phyloP scores from a whole-genome alignment of 768 basidiomycete genomes.

The Inosperma sp. region DNA sequence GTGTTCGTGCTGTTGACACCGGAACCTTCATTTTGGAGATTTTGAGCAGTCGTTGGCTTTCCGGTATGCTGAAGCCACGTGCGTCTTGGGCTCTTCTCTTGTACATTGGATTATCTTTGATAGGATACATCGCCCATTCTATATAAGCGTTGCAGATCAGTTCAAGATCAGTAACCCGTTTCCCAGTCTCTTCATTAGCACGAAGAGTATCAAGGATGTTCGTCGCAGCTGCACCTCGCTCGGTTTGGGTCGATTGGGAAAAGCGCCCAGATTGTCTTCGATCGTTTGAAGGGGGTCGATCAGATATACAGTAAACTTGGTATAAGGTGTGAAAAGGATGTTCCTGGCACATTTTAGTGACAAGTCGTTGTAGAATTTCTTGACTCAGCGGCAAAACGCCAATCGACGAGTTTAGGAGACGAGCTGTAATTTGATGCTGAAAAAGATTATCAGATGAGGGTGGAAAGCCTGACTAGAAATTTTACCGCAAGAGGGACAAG shows the following conservation, averaged over 20 bases:
- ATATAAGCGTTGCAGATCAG: slow-evolving; percentile 59
- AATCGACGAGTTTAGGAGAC: slow-evolving; percentile 50
- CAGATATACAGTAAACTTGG: slow-evolving; percentile 74
- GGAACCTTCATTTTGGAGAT: slow-evolving; percentile 67
- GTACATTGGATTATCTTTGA: slow-evolving; percentile 34
- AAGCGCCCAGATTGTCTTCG: slow-evolving; percentile 47
- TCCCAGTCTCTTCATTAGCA: slow-evolving; percentile 31
- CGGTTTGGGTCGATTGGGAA: slow-evolving; percentile 43
- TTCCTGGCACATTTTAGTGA: slow-evolving; percentile 76
- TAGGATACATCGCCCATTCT: slow-evolving; percentile 64
- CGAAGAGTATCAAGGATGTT: slow-evolving; percentile 55
- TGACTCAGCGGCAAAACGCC: slow-evolving; percentile 41
- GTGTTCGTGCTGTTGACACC: slow-evolving; percentile 67
- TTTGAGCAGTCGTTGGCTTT: slow-evolving; percentile 30
- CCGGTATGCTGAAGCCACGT: slow-evolving; percentile 37
- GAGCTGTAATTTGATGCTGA: slow-evolving; percentile 87
- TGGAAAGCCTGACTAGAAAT: neutral
- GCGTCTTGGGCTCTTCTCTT: slow-evolving; percentile 21
- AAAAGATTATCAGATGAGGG: neutral
- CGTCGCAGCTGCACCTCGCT: slow-evolving; percentile 61
- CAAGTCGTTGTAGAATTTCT: slow-evolving; percentile 52
- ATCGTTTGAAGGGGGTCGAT: slow-evolving; percentile 15
- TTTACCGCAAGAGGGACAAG: slow-evolving; percentile 77
- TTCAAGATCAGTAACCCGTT: slow-evolving; percentile 52
- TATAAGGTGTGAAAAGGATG: slow-evolving; percentile 95